These are phyloP conservation scores for Emydomyces testavorans DNA, from an alignment of 2,329 filamentous ascomycete genomes.

Conservation along the genomic window DNA sequence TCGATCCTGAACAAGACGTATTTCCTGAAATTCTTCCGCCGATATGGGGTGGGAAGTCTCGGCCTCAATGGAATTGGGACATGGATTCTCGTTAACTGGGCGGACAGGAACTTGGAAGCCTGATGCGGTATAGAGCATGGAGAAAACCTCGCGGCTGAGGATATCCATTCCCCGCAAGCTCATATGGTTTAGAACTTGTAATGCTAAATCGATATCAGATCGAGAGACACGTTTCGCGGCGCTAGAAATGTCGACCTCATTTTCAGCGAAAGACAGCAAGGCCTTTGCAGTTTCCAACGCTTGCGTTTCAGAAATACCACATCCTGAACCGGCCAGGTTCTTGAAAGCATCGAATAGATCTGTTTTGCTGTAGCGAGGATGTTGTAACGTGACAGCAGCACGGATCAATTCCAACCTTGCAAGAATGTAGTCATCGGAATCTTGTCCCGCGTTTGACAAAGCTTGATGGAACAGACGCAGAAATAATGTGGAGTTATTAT, in stretches of 20 bases:
- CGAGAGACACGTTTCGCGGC: constrained; percentile 18
- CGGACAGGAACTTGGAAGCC: constrained; percentile 39
- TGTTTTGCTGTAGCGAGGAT: constrained; percentile 30
- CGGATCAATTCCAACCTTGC: constrained; percentile 28
- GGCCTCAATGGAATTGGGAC: constrained; percentile 33
- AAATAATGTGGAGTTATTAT: constrained; percentile 34
- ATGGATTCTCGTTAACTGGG: constrained; percentile 9
- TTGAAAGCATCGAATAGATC: constrained; percentile 27
- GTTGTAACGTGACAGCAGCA: constrained; percentile 30
- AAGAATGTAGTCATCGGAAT: constrained; percentile 24
- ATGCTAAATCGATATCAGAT: constrained; percentile 27
- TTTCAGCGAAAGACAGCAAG: constrained; percentile 23
- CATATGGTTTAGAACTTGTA: constrained; percentile 35
- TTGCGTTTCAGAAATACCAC: constrained; percentile 26
- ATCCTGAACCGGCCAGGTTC: constrained; percentile 27
- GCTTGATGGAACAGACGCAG: constrained; percentile 31
- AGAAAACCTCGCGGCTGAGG: constrained; percentile 39
- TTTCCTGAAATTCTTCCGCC: constrained; percentile 12
- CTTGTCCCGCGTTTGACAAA: constrained; percentile 22
- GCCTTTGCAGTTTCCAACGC: constrained; percentile 29
- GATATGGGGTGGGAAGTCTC: constrained; percentile 11
- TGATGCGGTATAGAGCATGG: constrained; percentile 30
- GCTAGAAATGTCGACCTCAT: constrained; percentile 9
- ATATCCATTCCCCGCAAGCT: constrained; percentile 33
- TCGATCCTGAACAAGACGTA: constrained; percentile 18